phyloP scores from a whole-genome alignment of 768 basidiomycete species.

The Suillus luteus region DNA sequence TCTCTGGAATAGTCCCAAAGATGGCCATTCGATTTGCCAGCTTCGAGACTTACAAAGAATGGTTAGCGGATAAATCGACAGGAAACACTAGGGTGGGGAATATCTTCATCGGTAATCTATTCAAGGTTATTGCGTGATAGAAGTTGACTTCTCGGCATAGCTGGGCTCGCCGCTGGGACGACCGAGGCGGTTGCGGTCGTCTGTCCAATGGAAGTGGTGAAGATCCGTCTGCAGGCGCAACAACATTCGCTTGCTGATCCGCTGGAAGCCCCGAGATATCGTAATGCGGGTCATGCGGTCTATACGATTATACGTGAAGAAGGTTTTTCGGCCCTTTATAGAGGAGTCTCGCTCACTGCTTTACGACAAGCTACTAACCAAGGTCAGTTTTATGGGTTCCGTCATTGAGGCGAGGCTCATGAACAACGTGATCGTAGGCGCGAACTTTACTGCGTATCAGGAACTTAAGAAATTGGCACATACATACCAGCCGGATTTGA shows the following conservation, averaged over 20 bases:
- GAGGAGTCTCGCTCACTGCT: slow-evolving; percentile 92
- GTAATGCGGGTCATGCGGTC: slow-evolving; percentile 95
- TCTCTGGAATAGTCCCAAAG: slow-evolving; percentile 97
- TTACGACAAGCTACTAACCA: slow-evolving; percentile 97
- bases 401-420: slow-evolving; percentile 9
- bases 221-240: slow-evolving; percentile 97
- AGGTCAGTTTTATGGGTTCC: slow-evolving; percentile 45
- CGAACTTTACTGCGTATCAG: slow-evolving; percentile 98
- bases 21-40: slow-evolving; percentile 99
- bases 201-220: slow-evolving; percentile 99
- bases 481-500: slow-evolving; percentile 72
- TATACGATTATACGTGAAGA: slow-evolving; percentile 95
- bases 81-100: slow-evolving; percentile 78
- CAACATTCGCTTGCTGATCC: slow-evolving; percentile 97
- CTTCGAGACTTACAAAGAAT: slow-evolving; percentile 92
- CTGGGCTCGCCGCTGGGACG: slow-evolving; percentile 93
- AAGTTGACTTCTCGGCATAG: slow-evolving; percentile 40
- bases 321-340: slow-evolving; percentile 80
- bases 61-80: slow-evolving; percentile 72
- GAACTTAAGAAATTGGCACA: slow-evolving; percentile 89
- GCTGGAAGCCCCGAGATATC: slow-evolving; percentile 87
- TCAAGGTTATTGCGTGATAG: neutral
- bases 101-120: slow-evolving; percentile 80
- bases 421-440: slow-evolving; percentile 50
- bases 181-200: slow-evolving; percentile 95